A percentile compares a stretch with the other conserved stretches of the same genome.
These are phyloP conservation scores for Penicillium sp. DNA, from an alignment of 2,329 filamentous ascomycete genomes.

Conservation along the genomic window DNA sequence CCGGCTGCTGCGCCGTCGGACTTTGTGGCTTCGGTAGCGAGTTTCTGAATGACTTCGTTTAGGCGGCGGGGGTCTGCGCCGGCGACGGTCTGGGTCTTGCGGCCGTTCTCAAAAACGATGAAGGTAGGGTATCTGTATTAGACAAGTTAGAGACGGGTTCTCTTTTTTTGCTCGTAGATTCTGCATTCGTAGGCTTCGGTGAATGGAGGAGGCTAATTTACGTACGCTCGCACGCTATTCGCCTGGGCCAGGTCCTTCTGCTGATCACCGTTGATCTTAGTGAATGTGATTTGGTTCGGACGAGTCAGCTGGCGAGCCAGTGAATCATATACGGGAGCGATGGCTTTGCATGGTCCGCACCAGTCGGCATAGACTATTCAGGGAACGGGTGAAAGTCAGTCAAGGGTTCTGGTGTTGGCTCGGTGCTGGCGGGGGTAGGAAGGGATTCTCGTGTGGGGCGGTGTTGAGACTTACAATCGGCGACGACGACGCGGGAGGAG, in stretches of 20 bases:
- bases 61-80: slow-evolving; percentile 74
- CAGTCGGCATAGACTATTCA: slow-evolving; percentile 74
- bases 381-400: slow-evolving; percentile 11
- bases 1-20: slow-evolving; percentile 46
- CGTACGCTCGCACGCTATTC: slow-evolving; percentile 70
- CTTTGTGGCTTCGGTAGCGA: slow-evolving; percentile 63
- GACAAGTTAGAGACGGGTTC: slow-evolving; percentile 21
- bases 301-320: slow-evolving; percentile 71
- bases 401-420: background rate
- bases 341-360: slow-evolving; percentile 80
- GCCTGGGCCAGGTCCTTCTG: slow-evolving; percentile 71
- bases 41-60: slow-evolving; percentile 67
- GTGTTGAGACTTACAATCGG: slow-evolving; percentile 70
- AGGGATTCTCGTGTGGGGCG: slow-evolving; percentile 7
- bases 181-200: background rate
- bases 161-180: background rate
- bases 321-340: slow-evolving; percentile 79
- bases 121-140: slow-evolving; percentile 75
- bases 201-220: slow-evolving; percentile 5
- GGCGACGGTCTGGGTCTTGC: slow-evolving; percentile 66
- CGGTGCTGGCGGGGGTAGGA: slow-evolving; percentile 6
- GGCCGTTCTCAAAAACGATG: slow-evolving; percentile 76
- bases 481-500: slow-evolving; percentile 76
- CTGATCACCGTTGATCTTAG: slow-evolving; percentile 80
- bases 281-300: slow-evolving; percentile 74